Base-by-base conservation (phyloP, 2,329 filamentous ascomycete genomes). In the Xylaria sp. region DNA sequence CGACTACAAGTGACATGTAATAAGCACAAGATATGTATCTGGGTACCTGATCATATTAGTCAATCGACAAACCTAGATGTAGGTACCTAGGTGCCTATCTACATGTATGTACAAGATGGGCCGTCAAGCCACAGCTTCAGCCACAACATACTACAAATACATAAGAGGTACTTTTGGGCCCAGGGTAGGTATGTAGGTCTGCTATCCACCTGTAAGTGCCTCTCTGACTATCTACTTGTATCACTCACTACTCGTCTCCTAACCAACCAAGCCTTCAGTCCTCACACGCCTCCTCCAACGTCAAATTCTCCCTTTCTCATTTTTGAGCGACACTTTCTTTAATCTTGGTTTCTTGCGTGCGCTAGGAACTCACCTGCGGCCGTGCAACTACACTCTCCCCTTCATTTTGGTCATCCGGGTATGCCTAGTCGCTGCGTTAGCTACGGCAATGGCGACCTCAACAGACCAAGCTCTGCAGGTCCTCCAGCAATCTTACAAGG, bases 401-500 rank as follows among this genome's bases (percentile, higher is more conserved):
- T 23, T 15, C 8, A 15, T 15, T 39, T 20, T 61, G 23, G 28
- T 15, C 6, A 44, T 25, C 41, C 25, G 28, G 66, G 56, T 46
- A 64, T 60, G 25, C 48, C 44, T 28, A 34, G 32, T 23, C 34
- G 25, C n/a, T 39, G 12, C 34, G 25, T 25, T 39, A n/a, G 32
- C 32, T 39, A 41, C 51, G 50, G 32, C 63, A 32, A 73, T 70
- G 68, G 81, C 82, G 78, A 77, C 80, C 63, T 73, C 77, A 63
- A 73, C 79, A 63, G 78, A 80, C 68, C 80, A 83, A 62, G 79
- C 84, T 34, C 74, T 87, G 28, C 82, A 85, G 63, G 78, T 82
- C 66, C 80, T 89, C n/a, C 83, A 88, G 75, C 79, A 81, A 63
- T 84, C 87, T 73, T 81, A 89, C 72, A 86, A 87, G 72, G 85